phyloP scores from a whole-genome alignment of 1,284 basidiomycete species.

The Apiotrichum gamsii region DNA sequence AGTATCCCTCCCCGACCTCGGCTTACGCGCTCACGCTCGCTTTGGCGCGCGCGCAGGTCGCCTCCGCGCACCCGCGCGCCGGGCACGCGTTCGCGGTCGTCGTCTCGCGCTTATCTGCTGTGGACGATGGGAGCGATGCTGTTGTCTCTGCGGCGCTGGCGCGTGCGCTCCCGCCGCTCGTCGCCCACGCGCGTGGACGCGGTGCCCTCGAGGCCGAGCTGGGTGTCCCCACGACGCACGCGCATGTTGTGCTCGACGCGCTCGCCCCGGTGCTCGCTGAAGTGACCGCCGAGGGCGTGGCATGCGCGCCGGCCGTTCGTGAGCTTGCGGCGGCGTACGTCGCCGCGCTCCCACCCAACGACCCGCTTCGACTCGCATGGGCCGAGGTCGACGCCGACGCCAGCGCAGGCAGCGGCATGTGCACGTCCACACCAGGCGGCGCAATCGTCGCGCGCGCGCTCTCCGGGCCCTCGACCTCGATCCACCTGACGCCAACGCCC shows the following conservation, averaged over 20 bases:
- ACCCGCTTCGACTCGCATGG: slow-evolving; percentile 3
- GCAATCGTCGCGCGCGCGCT: slow-evolving; percentile 4
- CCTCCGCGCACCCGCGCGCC: slow-evolving; percentile 4
- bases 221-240: too few species aligned
- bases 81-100: not conserved
- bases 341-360: not conserved
- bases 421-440: too few species aligned
- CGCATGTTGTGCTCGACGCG: slow-evolving; percentile 1
- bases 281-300: not conserved
- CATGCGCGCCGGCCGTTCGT: not conserved
- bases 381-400: not conserved
- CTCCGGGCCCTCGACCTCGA: not conserved
- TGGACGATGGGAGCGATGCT: too few species aligned
- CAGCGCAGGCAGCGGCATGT: too few species aligned
- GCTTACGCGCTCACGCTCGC: not conserved
- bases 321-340: slow-evolving; percentile 4
- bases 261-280: slow-evolving; percentile 2
- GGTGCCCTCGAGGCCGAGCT: too few species aligned
- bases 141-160: too few species aligned
- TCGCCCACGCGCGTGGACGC: slow-evolving; percentile 5
- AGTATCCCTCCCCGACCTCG: slow-evolving; percentile 1
- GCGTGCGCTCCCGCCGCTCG: slow-evolving; percentile 5
- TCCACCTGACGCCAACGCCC: slow-evolving; percentile 1
- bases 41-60: slow-evolving; percentile 2
- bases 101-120: not conserved